Conservation (phyloP, 495 filamentous ascomycete species). For the Melanomma pulvis-pyrius region DNA sequence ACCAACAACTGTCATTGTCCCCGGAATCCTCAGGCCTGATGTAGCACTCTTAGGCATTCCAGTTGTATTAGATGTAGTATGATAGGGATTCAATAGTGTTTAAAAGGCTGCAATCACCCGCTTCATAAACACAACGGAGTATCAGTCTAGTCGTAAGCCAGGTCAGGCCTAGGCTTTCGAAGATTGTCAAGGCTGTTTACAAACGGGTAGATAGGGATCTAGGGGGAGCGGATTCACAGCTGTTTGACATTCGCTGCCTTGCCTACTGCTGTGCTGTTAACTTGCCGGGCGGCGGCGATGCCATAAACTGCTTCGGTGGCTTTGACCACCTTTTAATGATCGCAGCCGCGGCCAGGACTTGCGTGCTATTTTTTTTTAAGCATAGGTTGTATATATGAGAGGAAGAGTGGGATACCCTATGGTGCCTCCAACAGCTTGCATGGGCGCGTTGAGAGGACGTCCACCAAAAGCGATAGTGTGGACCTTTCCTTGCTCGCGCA, state of each 20-base stretch:
- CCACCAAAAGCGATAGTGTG: constrained; percentile 34
- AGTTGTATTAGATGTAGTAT: not conserved
- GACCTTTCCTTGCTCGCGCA: constrained; percentile 32
- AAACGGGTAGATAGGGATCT: too few species aligned
- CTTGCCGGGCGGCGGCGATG: not conserved
- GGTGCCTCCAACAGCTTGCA: constrained; percentile 34
- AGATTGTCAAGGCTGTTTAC: too few species aligned
- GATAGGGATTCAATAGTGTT: constrained; percentile 8
- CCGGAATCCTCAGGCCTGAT: not conserved
- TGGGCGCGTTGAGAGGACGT: constrained; percentile 22
- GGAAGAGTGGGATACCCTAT: constrained; percentile 22
- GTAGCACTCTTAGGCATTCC: not conserved
- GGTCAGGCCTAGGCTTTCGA: not conserved
- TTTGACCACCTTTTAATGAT: not conserved
- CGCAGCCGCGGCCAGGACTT: constrained; percentile 1
- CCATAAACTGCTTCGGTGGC: not conserved
- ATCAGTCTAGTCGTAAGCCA: not conserved
- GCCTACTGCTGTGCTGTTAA: constrained; percentile 26
- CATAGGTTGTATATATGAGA: too few species aligned
- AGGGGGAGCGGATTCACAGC: constrained; percentile 18
- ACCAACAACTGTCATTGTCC: not conserved
- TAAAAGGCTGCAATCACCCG: constrained; percentile 36
- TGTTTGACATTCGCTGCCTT: constrained; percentile 4
- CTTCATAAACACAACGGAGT: constrained; percentile 33
- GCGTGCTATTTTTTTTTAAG: not conserved